Base-by-base conservation (phyloP, 2,329 filamentous ascomycete species). In the Fusarium palustre region DNA sequence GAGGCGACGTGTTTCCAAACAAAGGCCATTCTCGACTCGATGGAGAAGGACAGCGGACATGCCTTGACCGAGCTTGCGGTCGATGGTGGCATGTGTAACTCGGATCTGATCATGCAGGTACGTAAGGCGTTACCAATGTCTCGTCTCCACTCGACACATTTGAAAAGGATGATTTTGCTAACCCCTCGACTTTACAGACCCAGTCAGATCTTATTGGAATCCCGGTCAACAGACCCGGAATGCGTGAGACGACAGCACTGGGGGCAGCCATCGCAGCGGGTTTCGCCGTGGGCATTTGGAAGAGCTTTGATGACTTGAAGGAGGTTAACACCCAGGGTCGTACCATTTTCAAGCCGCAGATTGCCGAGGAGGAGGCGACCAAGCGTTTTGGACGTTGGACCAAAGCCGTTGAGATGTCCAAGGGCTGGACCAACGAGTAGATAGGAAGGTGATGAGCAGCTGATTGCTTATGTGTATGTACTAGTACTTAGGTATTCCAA, bases 1-100 rank as follows among this genome's bases (percentile, higher is more conserved):
- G 92, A 94, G 80, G 92, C 92, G 12, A 92, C 91, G 25, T 94
- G 92, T 80, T 94, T 92, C 82, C 92, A 94, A 79, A 94, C 92
- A 55, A 93, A 92, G 78, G 92, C 92, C 24, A 94, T 94, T 68
- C 85, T 94, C 30, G 88, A 92, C 74, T 90, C 92, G 54, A 94
- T 94, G 91, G 90, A 90, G 76, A 90, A 91, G 77, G 92, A 94
- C 80, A 91, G 88, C 61, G 91, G 91, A n/a, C 88, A 92, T 74
- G 85, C 86, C 55, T 82, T 94, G 50, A 85, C 87, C 34, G 88
- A 92, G 78, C 84, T 94, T n/a, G 89, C 90, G 36, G 92, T 94
- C n/a, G 92, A 94, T 75, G 92, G 92, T 63, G 92, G 92, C 75
- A 93, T 94, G 91, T 91, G 88, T 76, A 93, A 92, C 76, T 92